Evolutionary conservation across 495 filamentous ascomycete genomes (phyloP).

Genomic region (Penicillium steckii): DNA sequence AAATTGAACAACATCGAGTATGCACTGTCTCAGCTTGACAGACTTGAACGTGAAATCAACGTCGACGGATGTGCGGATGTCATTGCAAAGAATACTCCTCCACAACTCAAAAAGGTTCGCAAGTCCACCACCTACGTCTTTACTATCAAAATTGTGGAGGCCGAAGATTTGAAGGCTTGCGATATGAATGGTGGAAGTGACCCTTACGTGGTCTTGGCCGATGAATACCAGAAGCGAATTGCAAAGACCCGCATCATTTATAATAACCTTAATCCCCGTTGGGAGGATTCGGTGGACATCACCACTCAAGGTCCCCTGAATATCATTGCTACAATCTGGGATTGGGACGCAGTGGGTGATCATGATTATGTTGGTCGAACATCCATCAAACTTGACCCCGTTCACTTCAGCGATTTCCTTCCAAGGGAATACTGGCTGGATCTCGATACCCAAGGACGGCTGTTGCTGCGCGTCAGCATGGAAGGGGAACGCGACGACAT

Average conservation of each 20-base stretch:
- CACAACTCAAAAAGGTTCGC: constrained; percentile 54
- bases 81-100: constrained; percentile 63
- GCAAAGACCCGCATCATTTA: constrained; percentile 92
- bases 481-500: constrained; percentile 98
- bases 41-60: constrained; percentile 82
- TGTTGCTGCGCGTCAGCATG: constrained; percentile 93
- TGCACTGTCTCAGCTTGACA: constrained; percentile 85
- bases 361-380: constrained; percentile 97
- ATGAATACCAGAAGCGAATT: constrained; percentile 98
- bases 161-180: constrained; percentile 96
- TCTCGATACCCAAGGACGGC: constrained; percentile 89
- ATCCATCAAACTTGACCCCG: constrained; percentile 89
- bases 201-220: constrained; percentile 94
- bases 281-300: constrained; percentile 97
- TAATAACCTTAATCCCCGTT: constrained; percentile 88
- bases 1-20: constrained; percentile 98
- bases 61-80: constrained; percentile 91
- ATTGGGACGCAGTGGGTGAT: constrained; percentile 96
- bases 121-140: constrained; percentile 85
- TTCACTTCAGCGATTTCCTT: constrained; percentile 93
- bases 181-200: constrained; percentile 93
- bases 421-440: constrained; percentile 97
- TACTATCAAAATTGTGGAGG: constrained; percentile 98
- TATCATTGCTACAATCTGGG: constrained; percentile 96
- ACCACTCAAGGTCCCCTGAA: constrained; percentile 88